A percentile compares a stretch with the other conserved stretches of the same genome.
These are phyloP conservation scores for Suaeda aralocaspica DNA, from an alignment of 148 eudicot genomes.

Conservation along the genomic window DNA sequence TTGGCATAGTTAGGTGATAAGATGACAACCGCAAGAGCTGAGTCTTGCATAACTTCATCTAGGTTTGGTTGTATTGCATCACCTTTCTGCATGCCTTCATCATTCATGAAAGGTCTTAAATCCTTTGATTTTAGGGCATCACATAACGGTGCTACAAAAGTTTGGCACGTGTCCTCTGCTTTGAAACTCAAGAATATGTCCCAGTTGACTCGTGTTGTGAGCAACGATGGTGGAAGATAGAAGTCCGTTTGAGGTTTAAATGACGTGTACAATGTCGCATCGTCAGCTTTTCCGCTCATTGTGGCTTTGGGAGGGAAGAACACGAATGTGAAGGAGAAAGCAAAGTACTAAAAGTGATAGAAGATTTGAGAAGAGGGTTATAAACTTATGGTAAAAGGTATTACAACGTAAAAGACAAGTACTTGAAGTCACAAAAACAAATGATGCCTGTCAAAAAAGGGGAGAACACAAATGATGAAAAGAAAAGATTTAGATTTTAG, in stretches of 20 bases:
- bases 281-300: neutral
- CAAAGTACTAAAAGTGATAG: too few species aligned
- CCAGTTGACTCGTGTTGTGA: slow-evolving; percentile 28
- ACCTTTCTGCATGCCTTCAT: slow-evolving; percentile 32
- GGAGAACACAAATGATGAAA: too few species aligned
- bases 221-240: slow-evolving; percentile 31
- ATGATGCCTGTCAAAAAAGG: too few species aligned
- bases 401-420: too few species aligned
- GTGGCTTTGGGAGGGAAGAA: neutral
- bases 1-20: slow-evolving; percentile 43
- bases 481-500: too few species aligned
- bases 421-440: too few species aligned
- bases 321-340: too few species aligned
- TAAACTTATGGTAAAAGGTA: too few species aligned
- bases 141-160: slow-evolving; percentile 23
- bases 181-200: slow-evolving; percentile 47
- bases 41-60: slow-evolving; percentile 42
- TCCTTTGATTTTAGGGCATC: slow-evolving; percentile 15
- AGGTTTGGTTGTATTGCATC: slow-evolving; percentile 33
- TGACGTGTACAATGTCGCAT: neutral
- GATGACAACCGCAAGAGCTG: slow-evolving; percentile 38
- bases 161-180: slow-evolving; percentile 38
- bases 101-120: slow-evolving; percentile 36
- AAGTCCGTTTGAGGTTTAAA: neutral
- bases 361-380: too few species aligned